Base-by-base conservation (phyloP, 106 monocot species). In the Dioscorea alata region DNA sequence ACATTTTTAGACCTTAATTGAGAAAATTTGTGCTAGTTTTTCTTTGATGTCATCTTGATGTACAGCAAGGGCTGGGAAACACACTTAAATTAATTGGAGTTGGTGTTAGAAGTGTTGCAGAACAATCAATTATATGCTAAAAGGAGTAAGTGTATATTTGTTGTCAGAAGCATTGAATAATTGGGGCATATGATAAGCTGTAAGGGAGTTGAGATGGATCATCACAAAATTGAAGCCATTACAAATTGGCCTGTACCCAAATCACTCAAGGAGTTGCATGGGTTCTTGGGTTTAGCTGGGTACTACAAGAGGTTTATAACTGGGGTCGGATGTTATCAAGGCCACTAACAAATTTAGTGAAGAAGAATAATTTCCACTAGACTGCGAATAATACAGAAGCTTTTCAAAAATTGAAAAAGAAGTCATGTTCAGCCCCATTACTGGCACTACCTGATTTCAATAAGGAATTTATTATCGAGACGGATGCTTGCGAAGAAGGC, bases 381-480 rank as follows among this genome's bases (percentile, higher is more conserved):
- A 16, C 2, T 13, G 2, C 13, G 14, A 13, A 53, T 3, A 18
- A 4, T 53, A 2, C 4, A 13, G 16, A 4, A 53, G 53, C 53
- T 18, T 53, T 53, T 53, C 4, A 53, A 16, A 16, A 13, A 2
- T 34, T 65, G 13, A n/a, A n/a, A 33, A 35, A 18, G 35, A 12
- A 19, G 64, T 16, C 14, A 33, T 33, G 17, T 13, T 12, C 12
- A 33, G 35, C 34, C 16, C 64, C 64, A 33, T 4, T 65, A 3
- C 48, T 65, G 33, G 64, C 64, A 34, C n/a, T 42, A 2, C 64
- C 34, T 16, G 64, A 65, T 34, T 65, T 65, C 35, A 18, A 5
- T 8, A 33, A 4, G 8, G 4, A 31, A 33, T 65, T 65, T 65
- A 31, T 65, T 2, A 13, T 53, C 4, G 53, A 53, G 4, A 16